Evolutionary conservation across 805 yeast genomes (phyloP).

Genomic region (Monosporozyma servazzii): DNA sequence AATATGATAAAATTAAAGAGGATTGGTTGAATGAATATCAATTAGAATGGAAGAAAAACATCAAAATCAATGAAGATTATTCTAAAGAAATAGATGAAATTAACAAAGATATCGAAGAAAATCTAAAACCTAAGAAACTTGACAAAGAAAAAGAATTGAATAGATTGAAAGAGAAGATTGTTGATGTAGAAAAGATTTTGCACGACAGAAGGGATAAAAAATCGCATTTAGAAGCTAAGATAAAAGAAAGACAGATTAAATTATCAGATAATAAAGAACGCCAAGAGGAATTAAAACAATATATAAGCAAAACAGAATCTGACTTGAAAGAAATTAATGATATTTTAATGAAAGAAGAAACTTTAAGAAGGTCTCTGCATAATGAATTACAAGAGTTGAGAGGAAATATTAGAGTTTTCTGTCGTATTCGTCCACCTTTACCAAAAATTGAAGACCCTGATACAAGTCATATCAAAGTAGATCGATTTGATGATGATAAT

Average conservation of each 20-base stretch:
- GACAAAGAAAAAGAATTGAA: conserved; percentile 8
- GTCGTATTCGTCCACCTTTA: conserved; percentile 64
- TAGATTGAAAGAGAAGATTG: conserved; percentile 10
- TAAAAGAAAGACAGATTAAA: conserved; percentile 14
- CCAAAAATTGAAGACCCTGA: conserved; percentile 12
- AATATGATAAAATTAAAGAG: conserved; percentile 13
- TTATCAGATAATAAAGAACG: conserved; percentile 8
- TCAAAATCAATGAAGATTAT: conserved; percentile 22
- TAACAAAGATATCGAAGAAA: conserved; percentile 8
- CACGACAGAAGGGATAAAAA: conserved; percentile 20
- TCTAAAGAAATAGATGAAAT: conserved; percentile 19
- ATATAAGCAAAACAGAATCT: conserved; percentile 23
- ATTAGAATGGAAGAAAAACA: conserved; percentile 21
- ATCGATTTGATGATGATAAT: conserved; percentile 19
- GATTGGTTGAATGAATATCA: conserved; percentile 23
- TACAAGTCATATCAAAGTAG: conserved; percentile 26
- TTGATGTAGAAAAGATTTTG: conserved; percentile 16
- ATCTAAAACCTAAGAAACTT: conserved; percentile 9
- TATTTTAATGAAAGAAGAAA: conserved; percentile 41
- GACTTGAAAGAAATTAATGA: conserved; percentile 29
- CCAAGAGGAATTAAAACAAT: conserved; percentile 18
- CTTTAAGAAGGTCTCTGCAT: conserved; percentile 52
- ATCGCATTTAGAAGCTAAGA: conserved; percentile 19
- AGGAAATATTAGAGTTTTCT: conserved; percentile 87
- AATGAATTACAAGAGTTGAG: conserved; percentile 73